Percentiles rank a stretch among this genome's conserved stretches.
Conservation (phyloP, 192 early-diverging fungal genomes). For the Gorgonomyces haynaldii region DNA sequence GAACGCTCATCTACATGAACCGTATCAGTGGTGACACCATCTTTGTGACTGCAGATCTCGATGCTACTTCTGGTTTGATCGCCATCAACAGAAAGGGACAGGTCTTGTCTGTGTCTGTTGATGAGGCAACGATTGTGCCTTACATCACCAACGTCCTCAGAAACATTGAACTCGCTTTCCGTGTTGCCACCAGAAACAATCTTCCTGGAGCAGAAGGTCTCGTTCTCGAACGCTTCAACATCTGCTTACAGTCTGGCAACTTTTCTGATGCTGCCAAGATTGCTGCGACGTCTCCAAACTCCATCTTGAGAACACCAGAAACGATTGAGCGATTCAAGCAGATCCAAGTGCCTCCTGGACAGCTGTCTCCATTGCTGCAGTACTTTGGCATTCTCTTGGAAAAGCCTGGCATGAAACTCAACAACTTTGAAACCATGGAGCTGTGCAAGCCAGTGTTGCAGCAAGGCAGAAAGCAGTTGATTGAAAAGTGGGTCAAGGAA, state of each 20-base stretch:
- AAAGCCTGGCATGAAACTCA: constrained; percentile 84
- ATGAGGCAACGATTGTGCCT: constrained; percentile 82
- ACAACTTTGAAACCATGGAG: constrained; percentile 90
- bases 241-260: constrained; percentile 61
- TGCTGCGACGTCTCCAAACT: constrained; percentile 88
- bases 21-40: constrained; percentile 96
- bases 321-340: constrained; percentile 93
- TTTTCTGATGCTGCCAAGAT: constrained; percentile 87
- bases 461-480: constrained; percentile 80
- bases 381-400: constrained; percentile 96
- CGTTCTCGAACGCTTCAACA: constrained; percentile 83
- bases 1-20: constrained; percentile 93
- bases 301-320: constrained; percentile 84
- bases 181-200: constrained; percentile 77
- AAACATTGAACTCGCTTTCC: constrained; percentile 83
- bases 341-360: constrained; percentile 56
- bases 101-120: constrained; percentile 87
- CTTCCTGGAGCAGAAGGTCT: constrained; percentile 89
- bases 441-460: constrained; percentile 81
- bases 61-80: constrained; percentile 78
- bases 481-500: constrained; percentile 98
- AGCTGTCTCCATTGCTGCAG: constrained; percentile 86
- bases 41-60: constrained; percentile 89
- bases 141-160: constrained; percentile 74
- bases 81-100: constrained; percentile 94